Conservation (phyloP, 139 green algal species). For the Haematococcus lacustris region DNA sequence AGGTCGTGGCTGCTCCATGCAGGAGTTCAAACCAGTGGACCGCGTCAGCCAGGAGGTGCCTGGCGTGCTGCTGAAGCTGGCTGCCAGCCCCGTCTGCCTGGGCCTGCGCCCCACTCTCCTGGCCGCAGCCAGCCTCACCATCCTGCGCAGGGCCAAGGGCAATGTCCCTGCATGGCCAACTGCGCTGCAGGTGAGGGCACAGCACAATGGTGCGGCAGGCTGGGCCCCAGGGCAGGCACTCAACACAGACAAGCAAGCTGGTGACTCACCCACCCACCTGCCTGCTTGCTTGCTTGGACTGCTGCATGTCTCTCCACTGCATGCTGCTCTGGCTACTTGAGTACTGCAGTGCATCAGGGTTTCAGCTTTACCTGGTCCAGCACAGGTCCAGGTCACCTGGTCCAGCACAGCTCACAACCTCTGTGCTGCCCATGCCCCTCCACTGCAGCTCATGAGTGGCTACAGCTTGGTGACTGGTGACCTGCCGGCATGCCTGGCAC, state of each 20-base stretch:
- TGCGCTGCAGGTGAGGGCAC: constrained; percentile 27
- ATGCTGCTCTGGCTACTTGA: neutral
- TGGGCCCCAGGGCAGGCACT: no score
- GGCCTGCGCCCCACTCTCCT: constrained; percentile 26
- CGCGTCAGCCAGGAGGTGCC: constrained; percentile 19
- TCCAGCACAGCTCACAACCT: neutral
- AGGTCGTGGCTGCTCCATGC: neutral
- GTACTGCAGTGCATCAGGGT: neutral
- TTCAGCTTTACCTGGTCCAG: neutral
- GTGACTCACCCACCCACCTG: neutral
- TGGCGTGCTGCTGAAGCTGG: constrained; percentile 21
- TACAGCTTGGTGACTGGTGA: constrained; percentile 12
- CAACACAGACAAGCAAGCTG: no score
- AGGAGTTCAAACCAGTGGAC: constrained; percentile 24
- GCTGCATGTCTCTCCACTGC: neutral
- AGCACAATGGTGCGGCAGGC: no score
- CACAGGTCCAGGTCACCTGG: neutral
- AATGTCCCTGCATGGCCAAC: constrained; percentile 49
- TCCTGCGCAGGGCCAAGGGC: constrained; percentile 32
- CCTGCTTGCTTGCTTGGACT: neutral
- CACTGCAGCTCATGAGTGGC: constrained; percentile 23
- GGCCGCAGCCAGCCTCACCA: constrained; percentile 27
- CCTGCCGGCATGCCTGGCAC: constrained; percentile 23
- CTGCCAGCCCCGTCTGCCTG: constrained; percentile 19
- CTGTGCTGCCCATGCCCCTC: no score